These are phyloP conservation scores for Neurospora sp. DNA, from an alignment of 495 filamentous ascomycete genomes.

Conservation along the genomic window DNA sequence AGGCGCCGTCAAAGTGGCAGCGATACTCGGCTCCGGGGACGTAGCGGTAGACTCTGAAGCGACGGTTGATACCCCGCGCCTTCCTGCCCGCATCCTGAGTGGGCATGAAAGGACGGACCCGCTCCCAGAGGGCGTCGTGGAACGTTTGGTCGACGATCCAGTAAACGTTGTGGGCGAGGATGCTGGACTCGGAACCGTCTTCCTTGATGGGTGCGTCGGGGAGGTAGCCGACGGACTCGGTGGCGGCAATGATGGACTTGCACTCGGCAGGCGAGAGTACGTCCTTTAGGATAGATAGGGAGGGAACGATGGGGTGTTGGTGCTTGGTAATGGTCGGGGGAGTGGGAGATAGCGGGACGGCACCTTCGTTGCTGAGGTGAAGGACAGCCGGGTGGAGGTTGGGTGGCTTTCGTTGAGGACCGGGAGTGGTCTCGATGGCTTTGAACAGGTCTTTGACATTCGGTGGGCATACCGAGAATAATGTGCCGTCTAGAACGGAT, in stretches of 20 bases:
- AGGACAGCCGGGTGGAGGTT: conserved; percentile 39
- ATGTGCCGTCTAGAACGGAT: conserved; percentile 25
- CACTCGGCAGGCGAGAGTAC: conserved; percentile 32
- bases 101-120: conserved; percentile 31
- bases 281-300: conserved; percentile 27
- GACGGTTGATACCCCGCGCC: conserved; percentile 35
- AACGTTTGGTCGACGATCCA: conserved; percentile 38
- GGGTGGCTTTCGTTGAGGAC: conserved; percentile 35
- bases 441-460: conserved; percentile 17
- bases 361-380: conserved; percentile 25
- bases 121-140: conserved; percentile 31
- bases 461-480: conserved; percentile 13
- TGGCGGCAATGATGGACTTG: conserved; percentile 35
- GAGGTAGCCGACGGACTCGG: conserved; percentile 33
- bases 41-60: conserved; percentile 41
- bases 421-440: conserved; percentile 34
- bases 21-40: conserved; percentile 42
- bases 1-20: conserved; percentile 37
- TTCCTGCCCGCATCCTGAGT: conserved; percentile 22
- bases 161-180: conserved; percentile 44
- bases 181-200: conserved; percentile 31
- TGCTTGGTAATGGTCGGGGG: conserved; percentile 20
- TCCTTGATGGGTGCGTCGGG: conserved; percentile 36
- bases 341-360: conserved; percentile 22
- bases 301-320: conserved; percentile 31